Evolutionary conservation across 2,329 filamentous ascomycete genomes (phyloP).

Genomic region (Colletotrichum kahawae): DNA sequence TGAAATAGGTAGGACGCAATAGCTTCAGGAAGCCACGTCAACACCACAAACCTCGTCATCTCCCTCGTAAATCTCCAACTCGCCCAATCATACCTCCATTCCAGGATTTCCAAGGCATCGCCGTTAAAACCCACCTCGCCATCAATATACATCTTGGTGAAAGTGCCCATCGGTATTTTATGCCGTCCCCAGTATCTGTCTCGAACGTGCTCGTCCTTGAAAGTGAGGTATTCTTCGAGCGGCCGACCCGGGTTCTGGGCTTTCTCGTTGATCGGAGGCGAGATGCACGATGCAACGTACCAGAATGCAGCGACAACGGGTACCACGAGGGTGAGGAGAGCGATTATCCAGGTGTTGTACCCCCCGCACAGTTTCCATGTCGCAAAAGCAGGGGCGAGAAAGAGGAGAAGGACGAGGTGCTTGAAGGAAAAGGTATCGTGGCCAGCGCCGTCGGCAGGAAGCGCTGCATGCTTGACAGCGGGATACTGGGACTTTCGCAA

Average conservation of each 20-base stretch:
- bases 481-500: no score
- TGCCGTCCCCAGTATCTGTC: constrained; percentile 70
- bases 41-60: constrained; percentile 80
- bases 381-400: constrained; percentile 72
- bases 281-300: constrained; percentile 74
- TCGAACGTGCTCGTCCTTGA: constrained; percentile 58
- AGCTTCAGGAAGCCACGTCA: constrained; percentile 80
- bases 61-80: constrained; percentile 81
- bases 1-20: constrained; percentile 74
- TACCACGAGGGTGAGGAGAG: constrained; percentile 67
- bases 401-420: constrained; percentile 69
- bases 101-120: constrained; percentile 78
- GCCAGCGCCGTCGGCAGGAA: constrained; percentile 79
- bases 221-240: constrained; percentile 81
- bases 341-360: constrained; percentile 80
- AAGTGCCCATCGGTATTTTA: constrained; percentile 82
- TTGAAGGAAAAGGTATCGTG: constrained; percentile 80
- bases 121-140: constrained; percentile 88
- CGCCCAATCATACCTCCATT: constrained; percentile 90
- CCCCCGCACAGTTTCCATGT: constrained; percentile 80
- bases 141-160: constrained; percentile 91
- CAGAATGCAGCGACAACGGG: constrained; percentile 80
- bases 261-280: constrained; percentile 85
- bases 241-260: constrained; percentile 77
- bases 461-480: constrained; percentile 83